phyloP scores from a whole-genome alignment of 352 stramenopile species.

The Pythium scleroteichum region DNA sequence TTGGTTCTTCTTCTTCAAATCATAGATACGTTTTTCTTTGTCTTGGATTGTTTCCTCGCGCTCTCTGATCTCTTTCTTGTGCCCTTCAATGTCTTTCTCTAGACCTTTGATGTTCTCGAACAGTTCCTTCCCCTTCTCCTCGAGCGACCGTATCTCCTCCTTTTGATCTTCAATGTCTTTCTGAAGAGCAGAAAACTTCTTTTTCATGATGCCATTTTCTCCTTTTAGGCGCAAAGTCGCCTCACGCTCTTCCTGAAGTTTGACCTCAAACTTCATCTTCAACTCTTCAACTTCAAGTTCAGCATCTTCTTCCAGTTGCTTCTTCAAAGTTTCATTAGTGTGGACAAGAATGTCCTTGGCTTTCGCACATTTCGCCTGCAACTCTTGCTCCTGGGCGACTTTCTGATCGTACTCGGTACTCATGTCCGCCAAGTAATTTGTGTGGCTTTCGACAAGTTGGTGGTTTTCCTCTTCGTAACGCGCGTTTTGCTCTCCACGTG shows the following conservation, averaged over 20 bases:
- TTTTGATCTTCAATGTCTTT: constrained; percentile 96
- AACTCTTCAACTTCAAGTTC: constrained; percentile 94
- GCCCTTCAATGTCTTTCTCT: constrained; percentile 92
- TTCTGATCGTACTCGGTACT: constrained; percentile 92
- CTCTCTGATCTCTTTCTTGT: constrained; percentile 93
- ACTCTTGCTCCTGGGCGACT: constrained; percentile 81
- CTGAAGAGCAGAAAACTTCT: constrained; percentile 93
- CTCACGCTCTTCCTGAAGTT: constrained; percentile 88
- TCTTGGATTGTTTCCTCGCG: constrained; percentile 94
- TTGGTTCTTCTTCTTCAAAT: constrained; percentile 97
- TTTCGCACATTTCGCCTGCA: constrained; percentile 63
- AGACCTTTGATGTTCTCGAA: constrained; percentile 91
- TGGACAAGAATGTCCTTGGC: constrained; percentile 73
- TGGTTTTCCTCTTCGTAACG: constrained; percentile 80
- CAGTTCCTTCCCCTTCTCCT: constrained; percentile 93
- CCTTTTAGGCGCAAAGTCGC: constrained; percentile 93
- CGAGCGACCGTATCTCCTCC: constrained; percentile 90
- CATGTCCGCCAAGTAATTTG: constrained; percentile 89
- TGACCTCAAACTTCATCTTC: constrained; percentile 90
- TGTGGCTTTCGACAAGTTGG: constrained; percentile 75
- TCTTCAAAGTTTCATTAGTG: constrained; percentile 90
- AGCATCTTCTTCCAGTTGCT: constrained; percentile 93
- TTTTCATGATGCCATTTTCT: constrained; percentile 97
- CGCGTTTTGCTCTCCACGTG: constrained; percentile 69
- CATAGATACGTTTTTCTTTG: constrained; percentile 97